A percentile compares a stretch with the other conserved stretches of the same genome.
Conservation (phyloP, 2,329 filamentous ascomycete genomes). For the Colletotrichum falcatum region DNA sequence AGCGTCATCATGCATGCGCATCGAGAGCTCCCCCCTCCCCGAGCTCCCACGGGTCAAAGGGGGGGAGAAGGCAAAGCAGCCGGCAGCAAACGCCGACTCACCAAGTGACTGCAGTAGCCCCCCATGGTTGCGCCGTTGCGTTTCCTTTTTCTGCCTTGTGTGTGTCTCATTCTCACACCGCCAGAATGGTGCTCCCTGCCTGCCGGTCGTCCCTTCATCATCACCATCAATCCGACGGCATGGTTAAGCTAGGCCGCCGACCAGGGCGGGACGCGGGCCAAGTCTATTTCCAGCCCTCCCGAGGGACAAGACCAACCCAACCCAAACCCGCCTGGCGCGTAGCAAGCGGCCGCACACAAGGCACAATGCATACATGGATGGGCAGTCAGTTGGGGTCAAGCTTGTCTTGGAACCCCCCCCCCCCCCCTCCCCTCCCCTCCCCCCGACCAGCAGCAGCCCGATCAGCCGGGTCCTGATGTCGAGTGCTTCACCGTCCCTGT, state of each 20-base stretch:
- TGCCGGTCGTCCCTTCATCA: no score
- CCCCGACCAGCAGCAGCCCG: neutral
- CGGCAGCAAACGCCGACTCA: neutral
- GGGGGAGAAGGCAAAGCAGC: neutral
- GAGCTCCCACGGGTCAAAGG: neutral
- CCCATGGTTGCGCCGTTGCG: neutral
- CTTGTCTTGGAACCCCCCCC: neutral
- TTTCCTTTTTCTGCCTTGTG: neutral
- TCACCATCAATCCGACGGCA: slow-evolving; percentile 27
- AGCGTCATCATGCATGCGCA: neutral
- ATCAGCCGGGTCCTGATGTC: slow-evolving; percentile 1
- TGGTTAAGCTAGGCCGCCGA: slow-evolving; percentile 38
- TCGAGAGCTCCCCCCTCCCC: neutral
- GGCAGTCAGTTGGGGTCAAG: neutral
- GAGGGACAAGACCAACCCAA: neutral
- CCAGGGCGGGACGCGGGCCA: slow-evolving; percentile 24
- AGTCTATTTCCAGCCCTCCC: slow-evolving; percentile 17
- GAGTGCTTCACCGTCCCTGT: slow-evolving; percentile 18
- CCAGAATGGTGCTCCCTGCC: slow-evolving; percentile 7
- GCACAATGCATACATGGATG: no score
- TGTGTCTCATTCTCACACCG: slow-evolving; percentile 23
- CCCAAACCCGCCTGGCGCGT: neutral
- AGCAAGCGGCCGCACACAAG: neutral
- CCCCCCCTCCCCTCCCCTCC: no score
- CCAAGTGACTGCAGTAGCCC: neutral